These are phyloP conservation scores for Fraxinus platypoda DNA, from an alignment of 305 asterid genomes.

Conservation along the genomic window DNA sequence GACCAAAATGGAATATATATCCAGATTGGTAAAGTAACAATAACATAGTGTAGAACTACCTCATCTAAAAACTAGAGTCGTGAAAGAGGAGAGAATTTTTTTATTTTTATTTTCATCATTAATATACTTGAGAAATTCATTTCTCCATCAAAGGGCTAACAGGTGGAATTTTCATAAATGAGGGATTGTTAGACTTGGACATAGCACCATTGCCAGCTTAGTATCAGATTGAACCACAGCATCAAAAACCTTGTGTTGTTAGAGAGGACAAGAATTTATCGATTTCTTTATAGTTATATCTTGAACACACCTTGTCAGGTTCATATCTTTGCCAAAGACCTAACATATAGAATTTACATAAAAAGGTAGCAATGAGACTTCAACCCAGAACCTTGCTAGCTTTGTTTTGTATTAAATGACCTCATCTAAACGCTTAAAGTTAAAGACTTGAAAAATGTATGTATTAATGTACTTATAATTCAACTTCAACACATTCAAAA, in stretches of 20 bases:
- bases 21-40: conserved; percentile 12
- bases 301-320: not conserved
- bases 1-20: not conserved
- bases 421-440: not conserved
- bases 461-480: not conserved
- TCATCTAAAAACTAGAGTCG: not conserved
- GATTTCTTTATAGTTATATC: not conserved
- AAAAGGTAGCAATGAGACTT: not conserved
- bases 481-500: not conserved
- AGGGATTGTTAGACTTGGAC: not conserved
- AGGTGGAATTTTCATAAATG: not conserved
- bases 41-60: not conserved
- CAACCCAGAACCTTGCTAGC: not conserved
- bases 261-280: not conserved
- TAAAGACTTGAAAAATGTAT: not conserved
- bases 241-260: not conserved
- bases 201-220: not conserved
- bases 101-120: not conserved
- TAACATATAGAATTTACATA: not conserved
- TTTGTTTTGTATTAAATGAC: not conserved
- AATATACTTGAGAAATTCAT: not conserved
- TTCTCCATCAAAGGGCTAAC: not conserved
- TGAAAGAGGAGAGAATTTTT: not conserved
- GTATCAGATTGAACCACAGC: not conserved
- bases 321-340: not conserved